Conservation (phyloP, 2,329 filamentous ascomycete genomes). For the Ceratocystis ficicola region DNA sequence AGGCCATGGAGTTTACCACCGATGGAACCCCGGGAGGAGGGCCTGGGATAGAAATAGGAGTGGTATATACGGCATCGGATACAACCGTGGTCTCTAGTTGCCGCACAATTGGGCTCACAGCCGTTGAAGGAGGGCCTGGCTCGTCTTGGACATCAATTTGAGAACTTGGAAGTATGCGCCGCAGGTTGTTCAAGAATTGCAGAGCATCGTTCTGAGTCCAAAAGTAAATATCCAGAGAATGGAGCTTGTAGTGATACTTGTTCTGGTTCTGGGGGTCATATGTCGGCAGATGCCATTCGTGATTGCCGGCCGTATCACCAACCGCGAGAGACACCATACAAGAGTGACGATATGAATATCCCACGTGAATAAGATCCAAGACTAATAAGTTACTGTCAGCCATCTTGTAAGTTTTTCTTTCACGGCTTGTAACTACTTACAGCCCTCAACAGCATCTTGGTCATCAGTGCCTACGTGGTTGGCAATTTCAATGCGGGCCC, state of each 20-base stretch:
- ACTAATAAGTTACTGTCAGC: constrained; percentile 58
- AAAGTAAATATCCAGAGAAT: constrained; percentile 67
- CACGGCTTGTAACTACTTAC: constrained; percentile 49
- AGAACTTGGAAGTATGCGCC: constrained; percentile 48
- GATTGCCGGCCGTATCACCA: constrained; percentile 36
- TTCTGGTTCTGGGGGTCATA: constrained; percentile 61
- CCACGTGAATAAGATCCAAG: constrained; percentile 51
- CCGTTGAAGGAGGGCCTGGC: constrained; percentile 39
- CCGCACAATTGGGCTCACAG: constrained; percentile 59
- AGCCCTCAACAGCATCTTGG: constrained; percentile 70
- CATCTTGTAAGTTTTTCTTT: constrained; percentile 39
- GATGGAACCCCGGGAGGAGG: constrained; percentile 23
- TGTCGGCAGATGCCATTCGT: constrained; percentile 64
- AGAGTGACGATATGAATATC: constrained; percentile 63
- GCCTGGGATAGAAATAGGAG: constrained; percentile 23
- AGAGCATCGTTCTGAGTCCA: constrained; percentile 63
- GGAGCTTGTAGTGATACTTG: constrained; percentile 67
- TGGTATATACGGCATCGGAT: constrained; percentile 41
- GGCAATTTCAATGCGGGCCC: constrained; percentile 62
- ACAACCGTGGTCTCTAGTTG: constrained; percentile 61
- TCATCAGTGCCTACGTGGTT: constrained; percentile 61
- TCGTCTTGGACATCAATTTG: constrained; percentile 55
- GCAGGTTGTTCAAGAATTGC: constrained; percentile 56
- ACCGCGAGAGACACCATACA: constrained; percentile 57
- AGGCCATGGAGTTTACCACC: constrained; percentile 20